Conservation (phyloP, 768 basidiomycete genomes). For the Hemileccinum rubropunctum region DNA sequence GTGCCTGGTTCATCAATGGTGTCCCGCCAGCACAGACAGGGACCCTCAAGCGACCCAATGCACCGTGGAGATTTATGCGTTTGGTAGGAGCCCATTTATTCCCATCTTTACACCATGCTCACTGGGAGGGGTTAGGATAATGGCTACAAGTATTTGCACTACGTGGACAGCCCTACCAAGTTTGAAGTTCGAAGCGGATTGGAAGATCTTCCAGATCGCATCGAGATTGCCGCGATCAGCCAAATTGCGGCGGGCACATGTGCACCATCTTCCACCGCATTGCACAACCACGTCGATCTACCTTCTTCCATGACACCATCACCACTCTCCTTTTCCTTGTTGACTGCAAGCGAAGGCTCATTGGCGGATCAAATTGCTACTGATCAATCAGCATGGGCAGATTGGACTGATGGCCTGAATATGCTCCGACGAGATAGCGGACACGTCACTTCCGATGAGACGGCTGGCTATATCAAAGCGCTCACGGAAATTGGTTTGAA, state of each 20-base stretch:
- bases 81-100: slow-evolving; percentile 47
- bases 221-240: slow-evolving; percentile 76
- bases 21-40: slow-evolving; percentile 47
- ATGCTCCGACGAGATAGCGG: slow-evolving; percentile 81
- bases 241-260: slow-evolving; percentile 79
- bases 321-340: slow-evolving; percentile 72
- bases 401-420: slow-evolving; percentile 93
- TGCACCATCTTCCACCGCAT: slow-evolving; percentile 60
- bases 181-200: slow-evolving; percentile 76
- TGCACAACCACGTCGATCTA: slow-evolving; percentile 60
- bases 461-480: slow-evolving; percentile 80
- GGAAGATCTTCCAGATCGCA: slow-evolving; percentile 84
- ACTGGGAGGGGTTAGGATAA: slow-evolving; percentile 53
- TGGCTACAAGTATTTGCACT: slow-evolving; percentile 78
- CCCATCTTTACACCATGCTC: not conserved
- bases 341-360: slow-evolving; percentile 67
- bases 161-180: slow-evolving; percentile 77
- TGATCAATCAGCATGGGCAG: slow-evolving; percentile 78
- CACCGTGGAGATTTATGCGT: slow-evolving; percentile 86
- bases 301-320: slow-evolving; percentile 57
- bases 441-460: slow-evolving; percentile 81
- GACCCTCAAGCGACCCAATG: slow-evolving; percentile 50
- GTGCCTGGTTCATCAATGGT: slow-evolving; percentile 90
- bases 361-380: slow-evolving; percentile 78
- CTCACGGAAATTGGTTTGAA: slow-evolving; percentile 91